A percentile compares a stretch with the other conserved stretches of the same genome.
These are phyloP conservation scores for Starmerella roubikii DNA, from an alignment of 805 yeast species.

Conservation along the genomic window DNA sequence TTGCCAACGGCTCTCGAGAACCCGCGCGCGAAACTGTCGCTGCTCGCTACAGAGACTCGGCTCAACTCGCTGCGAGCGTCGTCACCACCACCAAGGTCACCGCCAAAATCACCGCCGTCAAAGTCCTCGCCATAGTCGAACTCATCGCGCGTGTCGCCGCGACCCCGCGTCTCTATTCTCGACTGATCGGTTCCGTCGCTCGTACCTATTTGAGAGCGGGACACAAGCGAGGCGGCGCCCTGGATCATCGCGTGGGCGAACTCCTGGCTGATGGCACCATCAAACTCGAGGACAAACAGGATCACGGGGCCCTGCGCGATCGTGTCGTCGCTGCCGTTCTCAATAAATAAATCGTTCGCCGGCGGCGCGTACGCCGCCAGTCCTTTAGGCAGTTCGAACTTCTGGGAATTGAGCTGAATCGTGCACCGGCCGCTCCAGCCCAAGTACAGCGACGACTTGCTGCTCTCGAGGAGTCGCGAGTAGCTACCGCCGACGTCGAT, in stretches of 20 bases:
- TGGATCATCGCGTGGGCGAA: conserved; percentile 12
- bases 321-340: conserved; percentile 8
- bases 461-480: conserved; percentile 9
- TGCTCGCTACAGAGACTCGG: not conserved
- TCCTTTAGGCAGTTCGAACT: conserved; percentile 14
- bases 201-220: conserved; percentile 3
- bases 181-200: not conserved
- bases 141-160: not conserved
- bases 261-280: conserved; percentile 8
- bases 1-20: not conserved
- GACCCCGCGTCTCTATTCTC: not conserved
- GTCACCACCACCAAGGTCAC: not conserved
- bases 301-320: conserved; percentile 4
- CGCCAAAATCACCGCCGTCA: not conserved
- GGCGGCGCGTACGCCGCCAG: conserved; percentile 17
- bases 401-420: conserved; percentile 9
- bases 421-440: conserved; percentile 16
- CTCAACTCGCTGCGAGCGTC: not conserved
- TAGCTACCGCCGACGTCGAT: conserved; percentile 13
- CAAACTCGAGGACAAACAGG: conserved; percentile 12
- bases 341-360: conserved; percentile 15
- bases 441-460: conserved; percentile 14
- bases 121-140: not conserved
- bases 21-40: not conserved
- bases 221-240: conserved; percentile 11